phyloP scores from a whole-genome alignment of 1,284 basidiomycete species.

The Wallemia mellicola region DNA sequence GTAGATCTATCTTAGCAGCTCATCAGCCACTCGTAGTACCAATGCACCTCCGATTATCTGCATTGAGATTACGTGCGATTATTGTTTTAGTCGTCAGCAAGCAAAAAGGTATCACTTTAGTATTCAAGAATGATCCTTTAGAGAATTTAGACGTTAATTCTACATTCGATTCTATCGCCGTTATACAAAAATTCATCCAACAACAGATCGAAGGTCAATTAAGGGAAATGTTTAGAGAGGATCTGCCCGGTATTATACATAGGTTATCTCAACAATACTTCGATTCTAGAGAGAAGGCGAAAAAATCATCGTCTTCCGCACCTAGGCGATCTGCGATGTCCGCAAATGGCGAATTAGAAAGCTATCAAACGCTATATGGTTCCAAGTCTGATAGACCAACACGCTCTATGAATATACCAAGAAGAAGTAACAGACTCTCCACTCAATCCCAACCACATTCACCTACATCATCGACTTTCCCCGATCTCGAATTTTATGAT shows the following conservation, averaged over 20 bases:
- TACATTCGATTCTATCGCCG: slow-evolving; percentile 91
- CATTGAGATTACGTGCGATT: slow-evolving; percentile 76
- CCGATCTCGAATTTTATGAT: slow-evolving; percentile 71
- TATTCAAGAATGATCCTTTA: slow-evolving; percentile 97
- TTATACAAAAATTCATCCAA: slow-evolving; percentile 89
- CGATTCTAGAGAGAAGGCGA: slow-evolving; percentile 23
- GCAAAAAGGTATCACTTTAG: slow-evolving; percentile 88
- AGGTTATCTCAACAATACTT: slow-evolving; percentile 77
- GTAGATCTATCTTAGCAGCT: slow-evolving; percentile 60
- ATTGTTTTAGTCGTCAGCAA: slow-evolving; percentile 92
- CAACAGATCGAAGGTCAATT: slow-evolving; percentile 89
- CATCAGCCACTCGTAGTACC: slow-evolving; percentile 81
- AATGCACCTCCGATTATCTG: slow-evolving; percentile 87
- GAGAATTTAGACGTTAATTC: slow-evolving; percentile 92
- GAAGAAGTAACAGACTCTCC: slow-evolving; percentile 9
- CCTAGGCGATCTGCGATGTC: slow-evolving; percentile 26
- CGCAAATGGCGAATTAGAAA: slow-evolving; percentile 51
- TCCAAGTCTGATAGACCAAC: slow-evolving; percentile 15
- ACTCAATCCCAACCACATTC: slow-evolving; percentile 9
- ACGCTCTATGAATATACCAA: slow-evolving; percentile 2
- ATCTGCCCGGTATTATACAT: slow-evolving; percentile 89
- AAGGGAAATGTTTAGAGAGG: slow-evolving; percentile 91
- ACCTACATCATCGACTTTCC: slow-evolving; percentile 24
- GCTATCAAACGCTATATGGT: slow-evolving; percentile 91
- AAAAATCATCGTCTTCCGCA: slow-evolving; percentile 34